phyloP scores from a whole-genome alignment of 1,284 basidiomycete species.

The Moesziomyces antarcticus region DNA sequence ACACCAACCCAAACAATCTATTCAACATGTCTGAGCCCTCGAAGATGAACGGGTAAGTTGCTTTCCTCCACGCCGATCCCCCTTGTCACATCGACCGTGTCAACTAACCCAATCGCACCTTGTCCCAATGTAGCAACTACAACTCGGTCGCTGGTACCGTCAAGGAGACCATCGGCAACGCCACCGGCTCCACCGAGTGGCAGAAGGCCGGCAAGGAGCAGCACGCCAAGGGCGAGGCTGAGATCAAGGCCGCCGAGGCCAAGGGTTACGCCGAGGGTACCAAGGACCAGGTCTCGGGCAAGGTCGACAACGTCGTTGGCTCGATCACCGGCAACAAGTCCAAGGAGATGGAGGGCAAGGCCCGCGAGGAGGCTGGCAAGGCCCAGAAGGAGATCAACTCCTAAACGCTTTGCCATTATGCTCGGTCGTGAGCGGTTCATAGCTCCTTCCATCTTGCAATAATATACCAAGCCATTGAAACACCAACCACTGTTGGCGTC shows the following conservation, averaged over 20 bases:
- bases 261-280: constrained; percentile 61
- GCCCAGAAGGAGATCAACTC: constrained; percentile 56
- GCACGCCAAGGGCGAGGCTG: constrained; percentile 58
- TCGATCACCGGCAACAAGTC: constrained; percentile 58
- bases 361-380: constrained; percentile 52
- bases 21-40: constrained; percentile 55
- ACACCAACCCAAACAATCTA: constrained; percentile 14
- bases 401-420: constrained; percentile 12
- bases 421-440: constrained; percentile 1
- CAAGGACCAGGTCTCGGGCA: constrained; percentile 59
- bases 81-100: neutral
- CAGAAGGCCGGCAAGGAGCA: constrained; percentile 57
- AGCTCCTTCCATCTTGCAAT: neutral
- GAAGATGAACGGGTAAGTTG: constrained; percentile 50
- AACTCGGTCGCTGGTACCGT: constrained; percentile 53
- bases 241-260: constrained; percentile 58
- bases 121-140: constrained; percentile 33
- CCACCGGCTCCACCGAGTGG: constrained; percentile 51
- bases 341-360: constrained; percentile 54
- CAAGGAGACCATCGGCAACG: constrained; percentile 58
- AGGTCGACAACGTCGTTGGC: constrained; percentile 56
- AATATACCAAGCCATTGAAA: constrained; percentile 24
- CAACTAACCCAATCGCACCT: neutral
- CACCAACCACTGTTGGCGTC: too few relatives aligned
- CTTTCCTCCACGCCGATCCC: neutral